A percentile compares a stretch with the other conserved stretches of the same genome.
Evolutionary conservation across 164 flowering plant genomes (phyloP).

Genomic region (Nelumbo lutea): DNA sequence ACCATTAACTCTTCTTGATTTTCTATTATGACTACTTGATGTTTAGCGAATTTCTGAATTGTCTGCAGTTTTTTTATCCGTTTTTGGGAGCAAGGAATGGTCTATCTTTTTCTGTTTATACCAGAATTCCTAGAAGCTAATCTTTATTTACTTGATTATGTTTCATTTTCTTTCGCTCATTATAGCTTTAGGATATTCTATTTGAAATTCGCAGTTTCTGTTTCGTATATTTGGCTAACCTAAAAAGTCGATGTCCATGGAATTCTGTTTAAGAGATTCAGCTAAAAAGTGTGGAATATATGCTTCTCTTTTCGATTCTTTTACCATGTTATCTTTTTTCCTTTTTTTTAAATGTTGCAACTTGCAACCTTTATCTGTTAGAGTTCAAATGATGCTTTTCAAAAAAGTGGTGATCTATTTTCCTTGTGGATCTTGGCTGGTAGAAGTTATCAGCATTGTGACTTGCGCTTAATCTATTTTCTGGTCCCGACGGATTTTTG

Average conservation of each 20-base stretch:
- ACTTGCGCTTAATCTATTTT: neutral
- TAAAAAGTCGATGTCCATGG: neutral
- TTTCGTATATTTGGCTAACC: neutral
- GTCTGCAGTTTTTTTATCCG: too few species aligned
- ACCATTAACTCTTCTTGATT: too few species aligned
- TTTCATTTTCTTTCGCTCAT: neutral
- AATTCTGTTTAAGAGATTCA: neutral
- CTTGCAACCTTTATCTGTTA: too few species aligned
- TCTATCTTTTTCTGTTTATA: neutral
- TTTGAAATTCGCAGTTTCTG: neutral
- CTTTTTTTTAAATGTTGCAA: too few species aligned
- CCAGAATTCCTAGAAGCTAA: neutral
- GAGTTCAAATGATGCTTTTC: neutral
- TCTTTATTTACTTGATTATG: neutral
- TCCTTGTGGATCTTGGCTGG: neutral
- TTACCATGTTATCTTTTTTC: too few species aligned
- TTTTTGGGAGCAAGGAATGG: neutral
- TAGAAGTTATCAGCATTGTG: neutral
- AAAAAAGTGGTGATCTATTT: neutral
- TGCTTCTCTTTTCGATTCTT: neutral
- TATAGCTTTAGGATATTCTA: neutral
- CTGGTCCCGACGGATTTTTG: neutral
- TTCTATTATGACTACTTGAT: too few species aligned
- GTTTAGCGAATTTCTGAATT: too few species aligned
- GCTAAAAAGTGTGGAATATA: neutral